Evolutionary conservation across 495 filamentous ascomycete species (phyloP), one percentile per base, ranked within the genome.

Genomic region (Achaetomiella virescens): DNA sequence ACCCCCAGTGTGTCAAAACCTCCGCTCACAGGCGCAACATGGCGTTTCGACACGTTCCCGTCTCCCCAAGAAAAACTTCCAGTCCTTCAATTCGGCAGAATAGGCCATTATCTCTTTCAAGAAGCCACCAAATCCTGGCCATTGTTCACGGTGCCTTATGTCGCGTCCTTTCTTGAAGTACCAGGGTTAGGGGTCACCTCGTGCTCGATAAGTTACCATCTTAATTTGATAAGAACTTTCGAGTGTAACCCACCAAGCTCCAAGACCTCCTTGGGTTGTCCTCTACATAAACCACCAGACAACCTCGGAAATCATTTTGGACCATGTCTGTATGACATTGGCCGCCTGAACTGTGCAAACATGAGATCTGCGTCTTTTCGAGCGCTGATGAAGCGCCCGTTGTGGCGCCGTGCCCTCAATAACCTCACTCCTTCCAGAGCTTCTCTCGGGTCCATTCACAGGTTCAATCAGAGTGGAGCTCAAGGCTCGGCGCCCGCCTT

Each of bases 331-430:
- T 15, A 5, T 58, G 33, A 47, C 33, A 21, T 36, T 25, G 35
- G 12, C 33, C 48, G 24, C 18, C 41, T 6, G 12, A 17, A 15
- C 8, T 49, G 21, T 48, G 11, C 54, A 67, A 57, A 21, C n/a
- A 62, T 68, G 63, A 66, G 64, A 44, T 20, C 58, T 25, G 56
- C 52, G 27, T 45, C 55, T 43, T 49, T 58, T 52, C 60, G 59
- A 25, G 57, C 55, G 53, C 54, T 66, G n/a, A 22, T 51, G 57
- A 15, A 51, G 48, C 27, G 48, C 56, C 18, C 52, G 58, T 11
- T 37, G 43, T 36, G 72, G 42, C 8, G 18, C 38, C 31, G n/a
- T 42, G 35, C 48, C 44, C 36, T 46, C 55, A 42, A 49, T 8
- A 27, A 25, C 31, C n/a, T 17, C 36, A 5, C 49, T 31, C 15